Conservation (phyloP, 169 alveolate genomes). For the Cryptosporidium baileyi region DNA sequence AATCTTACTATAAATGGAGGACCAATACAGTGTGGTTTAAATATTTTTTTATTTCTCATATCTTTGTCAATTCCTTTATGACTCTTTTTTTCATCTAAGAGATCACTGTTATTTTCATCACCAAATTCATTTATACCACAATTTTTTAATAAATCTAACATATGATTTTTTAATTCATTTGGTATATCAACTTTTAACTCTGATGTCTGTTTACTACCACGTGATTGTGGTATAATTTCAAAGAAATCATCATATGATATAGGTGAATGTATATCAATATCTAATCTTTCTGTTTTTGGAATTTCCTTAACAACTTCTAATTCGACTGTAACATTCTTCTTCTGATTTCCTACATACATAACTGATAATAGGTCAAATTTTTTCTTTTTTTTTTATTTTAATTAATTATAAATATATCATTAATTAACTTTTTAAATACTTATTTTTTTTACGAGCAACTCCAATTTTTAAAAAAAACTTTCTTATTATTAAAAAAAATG, state of each 20-base stretch:
- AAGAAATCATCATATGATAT: slow-evolving; percentile 55
- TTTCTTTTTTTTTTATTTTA: too few species aligned
- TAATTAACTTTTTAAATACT: too few species aligned
- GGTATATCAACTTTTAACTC: slow-evolving; percentile 21
- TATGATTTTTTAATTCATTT: slow-evolving; percentile 16
- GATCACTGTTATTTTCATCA: neutral
- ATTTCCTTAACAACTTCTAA: slow-evolving; percentile 26
- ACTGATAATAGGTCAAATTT: neutral
- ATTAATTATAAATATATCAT: too few species aligned
- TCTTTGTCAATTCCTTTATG: neutral
- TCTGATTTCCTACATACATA: slow-evolving; percentile 31
- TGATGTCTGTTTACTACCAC: neutral
- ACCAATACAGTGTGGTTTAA: neutral
- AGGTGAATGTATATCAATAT: slow-evolving; percentile 47
- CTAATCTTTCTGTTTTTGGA: slow-evolving; percentile 60
- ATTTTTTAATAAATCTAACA: neutral
- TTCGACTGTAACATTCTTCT: slow-evolving; percentile 3
- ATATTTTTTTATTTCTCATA: neutral
- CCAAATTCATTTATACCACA: slow-evolving; percentile 40
- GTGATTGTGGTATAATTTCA: neutral
- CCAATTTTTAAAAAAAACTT: too few species aligned
- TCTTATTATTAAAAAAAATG: too few species aligned
- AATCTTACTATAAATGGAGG: slow-evolving; percentile 54
- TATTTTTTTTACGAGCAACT: too few species aligned
- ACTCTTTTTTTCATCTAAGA: neutral